Evolutionary conservation across 192 early-diverging fungal genomes (phyloP), one percentile per base, ranked within the genome.

Genomic region (Gorgonomyces haynaldii): DNA sequence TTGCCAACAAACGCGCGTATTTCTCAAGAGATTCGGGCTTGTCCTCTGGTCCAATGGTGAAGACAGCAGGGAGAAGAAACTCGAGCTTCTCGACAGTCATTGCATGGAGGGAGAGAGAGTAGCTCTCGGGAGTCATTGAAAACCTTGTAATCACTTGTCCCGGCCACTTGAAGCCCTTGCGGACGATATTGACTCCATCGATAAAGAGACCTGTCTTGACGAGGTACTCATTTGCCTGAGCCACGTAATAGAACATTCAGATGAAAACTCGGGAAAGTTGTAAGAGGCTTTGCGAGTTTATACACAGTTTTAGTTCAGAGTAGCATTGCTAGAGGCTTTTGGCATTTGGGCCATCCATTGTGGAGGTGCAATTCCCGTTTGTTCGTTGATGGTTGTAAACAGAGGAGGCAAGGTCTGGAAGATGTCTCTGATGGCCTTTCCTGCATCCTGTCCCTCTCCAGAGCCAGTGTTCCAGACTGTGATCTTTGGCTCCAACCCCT

Each of bases 401-500:
- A 71, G 42, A 42, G 67, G 67, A 1, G 65, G 56, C 12, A 69
- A 39, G 17, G 50, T 58, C 28, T 71, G 45, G 23, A 61, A 66
- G 9, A 69, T 65, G 30, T 71, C 63, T 25, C 56, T 27, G 27
- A 69, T 56, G n/a, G 56, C 35, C 31, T 65, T 58, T 21, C 45
- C 41, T 25, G 63, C 50, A 35, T 49, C 53, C 7, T 36, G 37
- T 2, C 28, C 48, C 4, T 36, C 30, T 9, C 40, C 50, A n/a
- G 41, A 41, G 26, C 67, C 67, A 28, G 66, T 70, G 53, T 69
- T 73, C 70, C 70, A 73, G 3, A 73, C 57, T 12, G 57, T 62
- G 42, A 73, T 69, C 53, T 73, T 73, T 37, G 70, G 70, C 15
- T 73, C 45, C 32, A 73, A 59, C 9, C 70, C 70, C 27, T 60